These are phyloP conservation scores for Sphaerulina populicola DNA, from an alignment of 2,329 filamentous ascomycete species.

Conservation along the genomic window DNA sequence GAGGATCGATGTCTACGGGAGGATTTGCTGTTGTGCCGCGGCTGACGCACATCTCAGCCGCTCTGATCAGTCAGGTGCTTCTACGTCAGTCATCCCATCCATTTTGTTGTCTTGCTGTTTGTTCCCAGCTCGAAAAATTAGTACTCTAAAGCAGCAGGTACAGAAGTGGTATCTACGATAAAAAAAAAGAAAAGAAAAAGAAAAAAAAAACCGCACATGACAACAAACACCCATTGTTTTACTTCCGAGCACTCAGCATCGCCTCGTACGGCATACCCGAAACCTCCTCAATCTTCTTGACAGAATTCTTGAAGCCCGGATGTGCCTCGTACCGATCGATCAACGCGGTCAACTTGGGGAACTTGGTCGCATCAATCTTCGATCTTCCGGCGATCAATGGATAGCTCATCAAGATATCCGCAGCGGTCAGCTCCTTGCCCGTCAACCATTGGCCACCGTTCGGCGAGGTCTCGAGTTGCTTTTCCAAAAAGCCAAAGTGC, in stretches of 20 bases:
- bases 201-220: too few species aligned
- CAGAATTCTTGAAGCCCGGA: constrained; percentile 42
- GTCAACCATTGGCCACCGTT: constrained; percentile 45
- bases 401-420: constrained; percentile 48
- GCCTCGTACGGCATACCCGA: constrained; percentile 27
- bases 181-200: too few species aligned
- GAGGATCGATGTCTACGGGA: too few species aligned
- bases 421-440: constrained; percentile 42
- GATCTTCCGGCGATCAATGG: constrained; percentile 41
- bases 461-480: constrained; percentile 41
- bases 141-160: neutral
- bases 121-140: neutral
- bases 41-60: too few species aligned
- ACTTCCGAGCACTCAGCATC: constrained; percentile 2
- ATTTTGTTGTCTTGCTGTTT: too few species aligned
- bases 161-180: neutral
- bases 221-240: too few species aligned
- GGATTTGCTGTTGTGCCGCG: too few species aligned
- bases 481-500: constrained; percentile 46
- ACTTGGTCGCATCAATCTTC: constrained; percentile 37
- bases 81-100: too few species aligned
- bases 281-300: constrained; percentile 43
- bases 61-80: too few species aligned
- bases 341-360: constrained; percentile 43
- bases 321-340: constrained; percentile 39